Percentiles rank a stretch among this genome's conserved stretches.
phyloP scores from a whole-genome alignment of 1,139 yeast species.

The Yamadazyma diospyri region DNA sequence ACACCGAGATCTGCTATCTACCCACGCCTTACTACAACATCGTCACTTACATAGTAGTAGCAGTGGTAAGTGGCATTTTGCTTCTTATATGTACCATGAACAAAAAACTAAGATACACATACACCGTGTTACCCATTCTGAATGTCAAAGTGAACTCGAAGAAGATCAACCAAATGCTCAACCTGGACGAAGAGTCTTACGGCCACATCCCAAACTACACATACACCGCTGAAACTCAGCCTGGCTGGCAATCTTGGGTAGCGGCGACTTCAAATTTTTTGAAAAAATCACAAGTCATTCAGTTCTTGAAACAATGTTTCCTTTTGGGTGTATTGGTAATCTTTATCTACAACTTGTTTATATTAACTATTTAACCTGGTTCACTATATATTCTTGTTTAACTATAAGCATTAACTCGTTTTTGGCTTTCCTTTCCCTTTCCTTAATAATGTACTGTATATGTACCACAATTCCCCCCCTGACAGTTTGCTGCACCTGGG shows the following conservation, averaged over 20 bases:
- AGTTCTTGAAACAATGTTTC: constrained; percentile 19
- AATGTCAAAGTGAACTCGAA: constrained; percentile 14
- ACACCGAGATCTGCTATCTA: constrained; percentile 45
- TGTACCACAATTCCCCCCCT: too few relatives aligned
- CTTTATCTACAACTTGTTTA: constrained; percentile 17
- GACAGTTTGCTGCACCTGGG: too few relatives aligned
- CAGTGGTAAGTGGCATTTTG: constrained; percentile 29
- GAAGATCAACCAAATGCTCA: constrained; percentile 22
- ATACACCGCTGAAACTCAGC: constrained; percentile 1
- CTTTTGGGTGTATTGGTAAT: constrained; percentile 17
- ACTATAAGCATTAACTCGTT: constrained; percentile 1
- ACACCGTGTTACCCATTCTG: constrained; percentile 16
- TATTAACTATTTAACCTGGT: constrained; percentile 4
- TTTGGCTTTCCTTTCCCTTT: too few relatives aligned
- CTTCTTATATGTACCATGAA: constrained; percentile 31
- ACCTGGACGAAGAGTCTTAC: constrained; percentile 20
- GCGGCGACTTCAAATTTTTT: neutral
- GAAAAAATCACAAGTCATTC: constrained; percentile 15
- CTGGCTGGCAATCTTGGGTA: neutral
- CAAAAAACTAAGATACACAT: constrained; percentile 18
- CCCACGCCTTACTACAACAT: constrained; percentile 49
- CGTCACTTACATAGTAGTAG: constrained; percentile 32
- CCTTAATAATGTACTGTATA: too few relatives aligned
- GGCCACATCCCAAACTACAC: constrained; percentile 10
- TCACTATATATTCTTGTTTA: neutral